These are phyloP conservation scores for Xylaria nigripes DNA, from an alignment of 495 filamentous ascomycete species.

Conservation along the genomic window DNA sequence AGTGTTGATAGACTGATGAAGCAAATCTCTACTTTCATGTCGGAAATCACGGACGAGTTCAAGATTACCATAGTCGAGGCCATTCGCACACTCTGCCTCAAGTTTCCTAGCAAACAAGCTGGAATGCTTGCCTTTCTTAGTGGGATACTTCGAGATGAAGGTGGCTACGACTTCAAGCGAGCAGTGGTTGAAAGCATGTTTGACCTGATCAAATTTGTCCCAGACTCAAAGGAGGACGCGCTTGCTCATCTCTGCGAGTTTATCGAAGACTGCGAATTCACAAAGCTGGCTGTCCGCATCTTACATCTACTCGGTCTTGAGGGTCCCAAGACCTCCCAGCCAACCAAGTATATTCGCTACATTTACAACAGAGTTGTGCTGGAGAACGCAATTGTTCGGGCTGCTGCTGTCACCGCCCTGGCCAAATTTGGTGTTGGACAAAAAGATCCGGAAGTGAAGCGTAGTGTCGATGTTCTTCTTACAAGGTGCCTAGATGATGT, in stretches of 20 bases:
- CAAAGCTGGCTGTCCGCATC: constrained; percentile 92
- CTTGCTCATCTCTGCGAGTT: constrained; percentile 97
- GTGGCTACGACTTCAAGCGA: constrained; percentile 97
- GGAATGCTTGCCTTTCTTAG: constrained; percentile 96
- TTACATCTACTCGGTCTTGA: constrained; percentile 89
- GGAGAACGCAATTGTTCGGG: constrained; percentile 92
- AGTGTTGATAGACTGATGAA: constrained; percentile 98
- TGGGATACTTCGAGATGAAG: constrained; percentile 89
- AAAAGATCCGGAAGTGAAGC: constrained; percentile 93
- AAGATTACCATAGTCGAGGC: constrained; percentile 99
- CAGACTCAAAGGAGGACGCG: constrained; percentile 94
- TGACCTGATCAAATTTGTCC: constrained; percentile 97
- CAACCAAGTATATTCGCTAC: constrained; percentile 97
- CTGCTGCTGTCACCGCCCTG: constrained; percentile 89
- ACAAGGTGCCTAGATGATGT: constrained; percentile 92
- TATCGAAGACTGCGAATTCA: constrained; percentile 99
- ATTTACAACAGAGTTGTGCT: constrained; percentile 98
- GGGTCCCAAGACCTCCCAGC: constrained; percentile 89
- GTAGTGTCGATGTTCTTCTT: constrained; percentile 85
- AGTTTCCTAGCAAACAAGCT: constrained; percentile 96
- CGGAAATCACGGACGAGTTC: constrained; percentile 97
- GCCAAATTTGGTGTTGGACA: constrained; percentile 97
- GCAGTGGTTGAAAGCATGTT: constrained; percentile 99
- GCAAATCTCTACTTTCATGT: constrained; percentile 95
- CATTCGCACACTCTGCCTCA: constrained; percentile 89